These are phyloP conservation scores for Calocybe indica DNA, from an alignment of 768 basidiomycete species.

Conservation along the genomic window DNA sequence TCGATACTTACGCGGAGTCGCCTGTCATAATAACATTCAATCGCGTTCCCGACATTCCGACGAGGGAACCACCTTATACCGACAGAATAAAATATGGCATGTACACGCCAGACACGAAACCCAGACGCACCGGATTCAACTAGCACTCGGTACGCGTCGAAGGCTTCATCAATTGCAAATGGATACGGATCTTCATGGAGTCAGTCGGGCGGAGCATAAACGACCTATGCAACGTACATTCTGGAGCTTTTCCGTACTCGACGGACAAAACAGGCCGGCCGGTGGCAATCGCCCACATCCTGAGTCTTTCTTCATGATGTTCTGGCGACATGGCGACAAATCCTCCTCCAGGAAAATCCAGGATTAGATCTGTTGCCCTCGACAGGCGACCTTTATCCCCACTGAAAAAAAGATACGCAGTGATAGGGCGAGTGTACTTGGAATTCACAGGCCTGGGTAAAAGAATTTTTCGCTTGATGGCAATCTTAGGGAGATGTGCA, in stretches of 20 bases:
- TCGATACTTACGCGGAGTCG: conserved; percentile 87
- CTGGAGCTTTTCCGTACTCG: conserved; percentile 95
- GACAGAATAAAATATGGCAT: neutral
- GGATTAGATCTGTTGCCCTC: conserved; percentile 70
- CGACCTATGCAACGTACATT: conserved; percentile 52
- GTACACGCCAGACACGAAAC: neutral
- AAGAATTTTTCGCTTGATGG: conserved; percentile 68
- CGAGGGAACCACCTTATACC: conserved; percentile 51
- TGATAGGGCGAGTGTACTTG: conserved; percentile 75
- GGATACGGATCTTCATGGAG: conserved; percentile 81
- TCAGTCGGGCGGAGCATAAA: conserved; percentile 2
- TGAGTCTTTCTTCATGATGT: conserved; percentile 92
- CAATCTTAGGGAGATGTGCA: conserved; percentile 54
- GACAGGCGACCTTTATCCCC: conserved; percentile 59
- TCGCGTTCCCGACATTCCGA: conserved; percentile 85
- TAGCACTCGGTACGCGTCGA: conserved; percentile 81
- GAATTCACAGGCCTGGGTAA: conserved; percentile 78
- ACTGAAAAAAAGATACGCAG: conserved; percentile 77
- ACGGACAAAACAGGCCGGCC: conserved; percentile 78
- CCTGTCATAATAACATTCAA: conserved; percentile 79
- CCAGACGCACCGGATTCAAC: conserved; percentile 54
- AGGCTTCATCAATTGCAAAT: conserved; percentile 92
- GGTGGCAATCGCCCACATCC: conserved; percentile 78
- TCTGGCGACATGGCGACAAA: conserved; percentile 96
- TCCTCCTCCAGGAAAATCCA: conserved; percentile 95